These are phyloP conservation scores for Lactarius tabidus DNA, from an alignment of 768 basidiomycete species.

Conservation along the genomic window DNA sequence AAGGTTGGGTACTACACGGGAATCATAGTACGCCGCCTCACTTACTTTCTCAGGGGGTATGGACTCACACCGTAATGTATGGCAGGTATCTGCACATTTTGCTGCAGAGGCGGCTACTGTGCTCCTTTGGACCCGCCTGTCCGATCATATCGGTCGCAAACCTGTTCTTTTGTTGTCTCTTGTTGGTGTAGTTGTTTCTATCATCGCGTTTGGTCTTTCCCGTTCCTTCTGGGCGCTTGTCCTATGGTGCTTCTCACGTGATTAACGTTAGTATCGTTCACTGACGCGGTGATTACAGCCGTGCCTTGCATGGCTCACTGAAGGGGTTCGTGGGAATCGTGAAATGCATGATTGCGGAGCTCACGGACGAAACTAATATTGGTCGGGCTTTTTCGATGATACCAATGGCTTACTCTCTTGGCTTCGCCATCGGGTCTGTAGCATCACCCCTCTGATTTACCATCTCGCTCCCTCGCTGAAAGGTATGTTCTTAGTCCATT, in stretches of 20 bases:
- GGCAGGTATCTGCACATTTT: background rate
- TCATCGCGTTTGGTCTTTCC: background rate
- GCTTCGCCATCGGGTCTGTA: conserved; percentile 9
- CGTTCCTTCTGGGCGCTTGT: background rate
- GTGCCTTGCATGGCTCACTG: background rate
- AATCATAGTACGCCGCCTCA: background rate
- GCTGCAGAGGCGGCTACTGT: background rate
- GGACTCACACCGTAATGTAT: background rate
- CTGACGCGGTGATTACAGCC: background rate
- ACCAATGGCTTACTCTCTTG: background rate
- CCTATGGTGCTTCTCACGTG: background rate
- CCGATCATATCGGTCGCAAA: background rate
- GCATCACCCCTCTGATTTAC: background rate
- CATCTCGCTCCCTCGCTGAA: too few relatives aligned
- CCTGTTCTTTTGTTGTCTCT: background rate
- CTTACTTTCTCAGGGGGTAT: background rate
- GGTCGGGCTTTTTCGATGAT: background rate
- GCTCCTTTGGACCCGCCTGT: background rate
- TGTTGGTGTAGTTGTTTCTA: background rate
- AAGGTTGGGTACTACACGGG: background rate
- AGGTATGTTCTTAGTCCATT: conserved; percentile 18
- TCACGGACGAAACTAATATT: background rate
- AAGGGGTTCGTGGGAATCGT: background rate
- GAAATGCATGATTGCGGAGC: background rate
- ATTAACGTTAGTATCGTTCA: background rate